These are phyloP conservation scores for Citrullus mucosospermus DNA, from an alignment of 306 rosid genomes.

Conservation along the genomic window DNA sequence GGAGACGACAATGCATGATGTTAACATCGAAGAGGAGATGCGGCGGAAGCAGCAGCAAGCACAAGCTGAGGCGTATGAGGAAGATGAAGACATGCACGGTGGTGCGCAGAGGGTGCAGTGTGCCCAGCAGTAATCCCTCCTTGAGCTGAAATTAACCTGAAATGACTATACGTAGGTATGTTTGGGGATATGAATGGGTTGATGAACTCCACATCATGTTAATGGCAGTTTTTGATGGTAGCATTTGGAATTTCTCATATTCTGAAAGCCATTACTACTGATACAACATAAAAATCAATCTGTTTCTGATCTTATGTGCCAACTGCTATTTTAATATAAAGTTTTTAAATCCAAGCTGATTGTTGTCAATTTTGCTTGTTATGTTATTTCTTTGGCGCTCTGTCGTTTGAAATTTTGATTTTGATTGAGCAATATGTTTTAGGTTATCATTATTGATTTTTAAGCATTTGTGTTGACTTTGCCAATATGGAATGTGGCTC, in stretches of 20 bases:
- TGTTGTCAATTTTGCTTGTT: not conserved
- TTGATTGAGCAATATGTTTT: not conserved
- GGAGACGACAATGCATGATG: conserved; percentile 80
- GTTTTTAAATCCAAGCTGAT: not conserved
- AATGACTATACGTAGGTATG: not conserved
- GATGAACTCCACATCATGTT: not conserved
- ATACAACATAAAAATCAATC: not conserved
- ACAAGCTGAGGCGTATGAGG: conserved; percentile 57
- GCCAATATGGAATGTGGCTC: too few species aligned
- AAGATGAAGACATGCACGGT: conserved; percentile 52
- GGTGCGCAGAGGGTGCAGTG: conserved; percentile 11
- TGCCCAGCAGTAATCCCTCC: conserved; percentile 9
- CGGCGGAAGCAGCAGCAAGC: conserved; percentile 59
- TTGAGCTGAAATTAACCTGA: not conserved
- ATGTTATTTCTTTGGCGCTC: too few species aligned
- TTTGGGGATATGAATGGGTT: not conserved
- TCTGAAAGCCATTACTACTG: not conserved
- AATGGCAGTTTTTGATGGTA: not conserved
- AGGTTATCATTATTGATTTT: too few species aligned
- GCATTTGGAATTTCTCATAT: not conserved
- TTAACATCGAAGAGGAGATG: conserved; percentile 75
- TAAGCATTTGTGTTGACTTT: too few species aligned
- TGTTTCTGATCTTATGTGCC: not conserved
- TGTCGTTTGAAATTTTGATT: not conserved
- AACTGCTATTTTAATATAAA: not conserved